Evolutionary conservation across 345 rosid species (phyloP), one percentile per base, ranked within the genome.

Genomic region (Cochlearia excelsa): DNA sequence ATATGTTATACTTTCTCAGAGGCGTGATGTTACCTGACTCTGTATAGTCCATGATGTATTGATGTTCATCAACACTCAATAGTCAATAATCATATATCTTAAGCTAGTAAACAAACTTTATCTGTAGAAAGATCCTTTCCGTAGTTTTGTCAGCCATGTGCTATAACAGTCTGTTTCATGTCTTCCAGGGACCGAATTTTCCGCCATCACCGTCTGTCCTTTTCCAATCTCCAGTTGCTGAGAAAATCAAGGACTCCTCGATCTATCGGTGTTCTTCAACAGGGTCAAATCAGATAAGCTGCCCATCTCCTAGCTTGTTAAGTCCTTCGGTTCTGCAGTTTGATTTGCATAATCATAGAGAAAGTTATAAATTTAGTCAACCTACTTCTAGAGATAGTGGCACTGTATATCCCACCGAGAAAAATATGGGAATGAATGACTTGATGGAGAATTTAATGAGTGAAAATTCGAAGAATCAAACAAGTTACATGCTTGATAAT

Each of bases 211-310:
- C 81, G 31, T 66, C 82, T 55, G 66, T 78, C 73, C 62, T 73
- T 41, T 68, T 68, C 69, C 77, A 78, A 2, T 7, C 76, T 34
- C 71, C 84, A 46, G 59, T 77, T n/a, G 40, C 89, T 26, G 91
- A 85, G 58, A 81, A 81, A 69, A 60, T 67, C 44, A 80, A 77
- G 51, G 90, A 82, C 68, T 40, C 68, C 61, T 60, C 90, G 58
- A 69, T 65, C 41, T 84, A 61, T 62, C 84, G 87, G 97, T 74
- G 67, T 74, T 86, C 81, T 39, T 77, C 88, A 61, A 78, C 83
- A 52, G 82, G 85, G 67, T 79, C 88, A 41, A 87, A 93, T 65
- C 92, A 88, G 46, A 83, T 80, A 16, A 88, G 85, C 52, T 81
- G 81, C 90, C 94, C 77, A 78, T 92, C 95, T 11, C 84, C 92